Conservation (phyloP, 331 rosid genomes). For the Pyracantha coccinea region DNA sequence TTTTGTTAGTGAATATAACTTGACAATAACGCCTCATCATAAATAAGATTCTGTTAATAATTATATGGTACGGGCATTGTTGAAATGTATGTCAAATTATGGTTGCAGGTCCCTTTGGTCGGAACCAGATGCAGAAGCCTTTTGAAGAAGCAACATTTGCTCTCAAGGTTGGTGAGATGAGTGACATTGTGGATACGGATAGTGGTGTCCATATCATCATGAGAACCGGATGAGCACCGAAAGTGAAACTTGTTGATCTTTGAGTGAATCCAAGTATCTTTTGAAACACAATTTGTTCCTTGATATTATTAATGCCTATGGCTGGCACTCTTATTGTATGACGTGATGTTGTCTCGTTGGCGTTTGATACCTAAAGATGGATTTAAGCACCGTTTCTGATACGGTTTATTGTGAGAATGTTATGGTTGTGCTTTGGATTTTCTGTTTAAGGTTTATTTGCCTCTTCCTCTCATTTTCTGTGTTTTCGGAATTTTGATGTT, state of each 20-base stretch:
- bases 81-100: background rate
- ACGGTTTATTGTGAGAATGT: background rate
- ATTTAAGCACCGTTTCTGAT: background rate
- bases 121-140: conserved; percentile 98
- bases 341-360: conserved; percentile 4
- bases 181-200: conserved; percentile 86
- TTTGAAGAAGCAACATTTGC: conserved; percentile 79
- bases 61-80: background rate
- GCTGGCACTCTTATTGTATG: background rate
- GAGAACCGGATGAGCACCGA: conserved; percentile 55
- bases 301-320: background rate
- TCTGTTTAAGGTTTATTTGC: background rate
- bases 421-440: conserved; percentile 1
- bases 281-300: background rate
- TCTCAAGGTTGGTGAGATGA: conserved; percentile 81
- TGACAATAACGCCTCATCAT: background rate
- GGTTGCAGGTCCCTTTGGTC: conserved; percentile 78
- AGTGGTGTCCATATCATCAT: conserved; percentile 85
- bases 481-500: background rate
- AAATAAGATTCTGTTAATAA: background rate
- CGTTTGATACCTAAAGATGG: background rate
- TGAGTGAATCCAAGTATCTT: conserved; percentile 1
- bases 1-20: background rate
- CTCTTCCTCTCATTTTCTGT: background rate
- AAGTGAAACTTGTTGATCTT: background rate